phyloP scores from a whole-genome alignment of 352 stramenopile species.

The Globisporangium polare region DNA sequence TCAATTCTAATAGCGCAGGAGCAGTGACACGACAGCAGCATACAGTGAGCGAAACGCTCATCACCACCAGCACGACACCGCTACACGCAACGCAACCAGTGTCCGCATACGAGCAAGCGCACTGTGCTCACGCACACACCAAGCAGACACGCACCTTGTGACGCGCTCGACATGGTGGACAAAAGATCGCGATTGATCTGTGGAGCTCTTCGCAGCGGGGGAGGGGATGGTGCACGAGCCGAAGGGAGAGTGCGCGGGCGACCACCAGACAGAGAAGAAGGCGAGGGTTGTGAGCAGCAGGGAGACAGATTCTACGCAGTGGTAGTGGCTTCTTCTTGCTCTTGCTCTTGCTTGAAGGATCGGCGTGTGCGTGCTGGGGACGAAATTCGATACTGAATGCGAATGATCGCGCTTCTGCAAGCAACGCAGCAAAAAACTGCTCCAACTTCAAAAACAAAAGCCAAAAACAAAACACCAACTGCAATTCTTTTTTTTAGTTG shows the following conservation, averaged over 20 bases:
- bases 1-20: neutral
- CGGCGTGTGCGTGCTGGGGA: constrained; percentile 1
- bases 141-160: neutral
- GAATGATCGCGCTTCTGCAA: constrained; percentile 9
- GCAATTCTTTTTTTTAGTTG: constrained; percentile 1
- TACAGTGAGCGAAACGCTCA: neutral
- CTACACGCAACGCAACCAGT: neutral
- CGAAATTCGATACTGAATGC: constrained; percentile 9
- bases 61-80: neutral
- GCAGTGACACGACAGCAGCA: neutral
- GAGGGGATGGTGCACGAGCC: neutral
- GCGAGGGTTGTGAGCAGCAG: neutral
- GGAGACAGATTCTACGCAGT: neutral
- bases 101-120: neutral
- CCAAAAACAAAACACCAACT: neutral
- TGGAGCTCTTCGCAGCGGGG: neutral
- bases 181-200: constrained; percentile 12
- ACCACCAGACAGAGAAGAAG: neutral
- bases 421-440: neutral
- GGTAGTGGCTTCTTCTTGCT: neutral
- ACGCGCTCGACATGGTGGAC: constrained; percentile 12
- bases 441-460: constrained; percentile 1
- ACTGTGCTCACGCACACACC: neutral
- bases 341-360: constrained; percentile 1
- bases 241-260: neutral